A percentile compares a stretch with the other conserved stretches of the same genome.
These are phyloP conservation scores for Nannizziopsis arthrosporioides DNA, from an alignment of 2,329 filamentous ascomycete genomes.

Conservation along the genomic window DNA sequence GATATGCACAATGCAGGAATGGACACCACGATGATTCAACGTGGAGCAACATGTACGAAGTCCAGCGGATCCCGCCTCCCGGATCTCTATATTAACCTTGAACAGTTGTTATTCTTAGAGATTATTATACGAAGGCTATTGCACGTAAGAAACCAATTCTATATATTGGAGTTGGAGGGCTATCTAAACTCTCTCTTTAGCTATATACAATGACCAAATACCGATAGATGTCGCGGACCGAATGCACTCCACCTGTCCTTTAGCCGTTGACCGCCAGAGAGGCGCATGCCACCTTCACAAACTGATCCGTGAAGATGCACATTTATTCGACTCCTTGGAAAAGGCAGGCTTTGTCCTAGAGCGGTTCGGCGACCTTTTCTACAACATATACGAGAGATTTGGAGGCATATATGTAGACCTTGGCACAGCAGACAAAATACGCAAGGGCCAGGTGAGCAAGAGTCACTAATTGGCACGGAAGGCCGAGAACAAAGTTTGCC, in stretches of 20 bases:
- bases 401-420: conserved; percentile 42
- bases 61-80: not conserved
- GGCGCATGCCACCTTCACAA: conserved; percentile 23
- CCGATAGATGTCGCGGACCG: conserved; percentile 17
- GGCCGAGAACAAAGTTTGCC: not conserved
- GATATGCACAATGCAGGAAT: conserved; percentile 36
- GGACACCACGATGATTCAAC: conserved; percentile 38
- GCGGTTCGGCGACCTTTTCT: conserved; percentile 27
- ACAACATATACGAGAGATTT: conserved; percentile 32
- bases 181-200: conserved; percentile 7
- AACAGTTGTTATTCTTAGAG: conserved; percentile 16
- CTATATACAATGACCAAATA: conserved; percentile 16
- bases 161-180: not conserved
- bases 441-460: conserved; percentile 23
- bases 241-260: conserved; percentile 19
- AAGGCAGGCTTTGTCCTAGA: conserved; percentile 35
- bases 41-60: conserved; percentile 30
- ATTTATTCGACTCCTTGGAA: conserved; percentile 33
- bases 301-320: conserved; percentile 25
- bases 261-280: conserved; percentile 20
- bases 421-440: conserved; percentile 33
- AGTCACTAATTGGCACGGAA: not conserved
- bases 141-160: conserved; percentile 12
- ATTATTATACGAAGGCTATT: conserved; percentile 13
- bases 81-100: not conserved